Percentiles rank a stretch among this genome's conserved stretches.
These are phyloP conservation scores for Suillus occidentalis DNA, from an alignment of 768 basidiomycete species.

Conservation along the genomic window DNA sequence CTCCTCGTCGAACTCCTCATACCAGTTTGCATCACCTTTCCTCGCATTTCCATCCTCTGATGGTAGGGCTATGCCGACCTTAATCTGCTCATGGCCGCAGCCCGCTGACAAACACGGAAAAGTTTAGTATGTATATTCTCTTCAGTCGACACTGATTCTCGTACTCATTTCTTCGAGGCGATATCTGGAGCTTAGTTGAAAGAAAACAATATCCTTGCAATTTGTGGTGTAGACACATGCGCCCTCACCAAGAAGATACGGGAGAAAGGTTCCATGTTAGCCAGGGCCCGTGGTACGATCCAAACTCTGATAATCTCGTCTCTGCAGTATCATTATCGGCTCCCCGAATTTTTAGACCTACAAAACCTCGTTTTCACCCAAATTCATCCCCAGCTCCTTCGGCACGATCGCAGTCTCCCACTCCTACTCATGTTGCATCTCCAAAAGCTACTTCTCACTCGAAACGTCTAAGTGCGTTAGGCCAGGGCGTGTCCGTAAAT, in stretches of 20 bases:
- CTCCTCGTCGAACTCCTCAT: no score
- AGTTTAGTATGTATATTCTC: no score
- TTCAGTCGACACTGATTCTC: no score
- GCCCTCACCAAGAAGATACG: conserved; percentile 95
- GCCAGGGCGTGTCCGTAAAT: conserved; percentile 70
- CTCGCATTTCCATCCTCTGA: no score
- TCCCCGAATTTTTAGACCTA: conserved; percentile 70
- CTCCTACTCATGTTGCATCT: conserved; percentile 47
- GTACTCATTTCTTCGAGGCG: no score
- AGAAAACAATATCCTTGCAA: conserved; percentile 91
- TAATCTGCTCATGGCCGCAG: no score
- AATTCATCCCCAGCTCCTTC: conserved; percentile 56
- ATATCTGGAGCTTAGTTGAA: conserved; percentile 96
- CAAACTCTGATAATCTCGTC: conserved; percentile 88
- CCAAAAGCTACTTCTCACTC: conserved; percentile 62
- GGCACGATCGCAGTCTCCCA: conserved; percentile 79
- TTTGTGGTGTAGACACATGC: conserved; percentile 95
- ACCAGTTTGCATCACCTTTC: no score
- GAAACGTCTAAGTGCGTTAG: conserved; percentile 73
- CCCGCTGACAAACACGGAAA: no score
- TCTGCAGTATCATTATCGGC: conserved; percentile 77
- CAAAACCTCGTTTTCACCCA: conserved; percentile 64
- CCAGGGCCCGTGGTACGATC: conserved; percentile 81
- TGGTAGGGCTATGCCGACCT: no score
- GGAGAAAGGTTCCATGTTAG: conserved; percentile 92